phyloP scores from a whole-genome alignment of 495 filamentous ascomycete genomes.

The Penicillium nucicola region DNA sequence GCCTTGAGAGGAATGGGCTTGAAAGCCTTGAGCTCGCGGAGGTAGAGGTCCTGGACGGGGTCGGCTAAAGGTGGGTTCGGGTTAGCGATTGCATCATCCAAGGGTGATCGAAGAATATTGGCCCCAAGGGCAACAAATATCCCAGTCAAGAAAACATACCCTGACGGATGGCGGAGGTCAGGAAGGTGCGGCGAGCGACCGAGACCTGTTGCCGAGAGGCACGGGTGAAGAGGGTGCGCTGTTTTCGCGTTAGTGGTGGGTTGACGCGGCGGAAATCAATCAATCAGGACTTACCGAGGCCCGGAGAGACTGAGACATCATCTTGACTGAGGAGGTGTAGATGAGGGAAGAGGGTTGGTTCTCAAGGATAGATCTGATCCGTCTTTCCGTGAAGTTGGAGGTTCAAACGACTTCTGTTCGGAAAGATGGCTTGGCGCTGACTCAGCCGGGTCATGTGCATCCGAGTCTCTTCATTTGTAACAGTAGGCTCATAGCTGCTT shows the following conservation, averaged over 20 bases:
- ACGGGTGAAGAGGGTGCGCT: slow-evolving; percentile 82
- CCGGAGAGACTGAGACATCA: slow-evolving; percentile 66
- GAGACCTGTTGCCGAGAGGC: slow-evolving; percentile 67
- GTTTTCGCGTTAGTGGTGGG: slow-evolving; percentile 22
- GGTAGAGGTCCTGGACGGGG: slow-evolving; percentile 94
- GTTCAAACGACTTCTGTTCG: slow-evolving; percentile 34
- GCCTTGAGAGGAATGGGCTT: slow-evolving; percentile 82
- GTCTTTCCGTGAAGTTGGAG: slow-evolving; percentile 32
- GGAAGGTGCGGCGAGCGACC: slow-evolving; percentile 75
- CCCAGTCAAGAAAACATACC: slow-evolving; percentile 26
- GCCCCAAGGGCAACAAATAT: not conserved
- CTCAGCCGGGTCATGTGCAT: slow-evolving; percentile 9
- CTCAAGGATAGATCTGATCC: slow-evolving; percentile 35
- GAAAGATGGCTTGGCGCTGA: slow-evolving; percentile 31
- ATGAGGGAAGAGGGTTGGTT: slow-evolving; percentile 26
- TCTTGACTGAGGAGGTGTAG: slow-evolving; percentile 42
- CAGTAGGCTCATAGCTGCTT: no score
- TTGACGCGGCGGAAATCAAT: not conserved
- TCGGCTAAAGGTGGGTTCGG: slow-evolving; percentile 60
- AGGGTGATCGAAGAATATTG: not conserved
- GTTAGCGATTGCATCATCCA: slow-evolving; percentile 13
- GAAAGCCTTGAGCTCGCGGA: slow-evolving; percentile 89
- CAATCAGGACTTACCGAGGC: slow-evolving; percentile 54
- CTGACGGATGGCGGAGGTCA: slow-evolving; percentile 48
- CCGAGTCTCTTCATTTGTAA: not conserved